Evolutionary conservation across 2,329 filamentous ascomycete genomes (phyloP).

Genomic region (Lasiodiplodia hormozganensis): DNA sequence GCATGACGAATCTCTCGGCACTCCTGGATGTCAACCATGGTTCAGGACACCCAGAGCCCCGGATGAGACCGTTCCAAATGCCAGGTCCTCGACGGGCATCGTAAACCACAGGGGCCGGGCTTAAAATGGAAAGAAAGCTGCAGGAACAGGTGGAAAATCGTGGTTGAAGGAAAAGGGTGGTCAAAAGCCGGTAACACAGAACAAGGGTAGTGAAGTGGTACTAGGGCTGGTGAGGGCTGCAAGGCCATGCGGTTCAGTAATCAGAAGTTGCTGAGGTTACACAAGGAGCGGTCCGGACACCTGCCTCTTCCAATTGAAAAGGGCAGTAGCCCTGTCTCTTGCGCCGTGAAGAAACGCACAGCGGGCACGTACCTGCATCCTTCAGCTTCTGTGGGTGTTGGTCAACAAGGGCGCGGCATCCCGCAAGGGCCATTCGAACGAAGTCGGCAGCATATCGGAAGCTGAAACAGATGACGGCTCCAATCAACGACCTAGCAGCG

Average conservation of each 20-base stretch:
- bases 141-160: conserved; percentile 23
- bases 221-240: conserved; percentile 1
- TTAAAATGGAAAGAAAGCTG: conserved; percentile 16
- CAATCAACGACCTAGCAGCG: not conserved
- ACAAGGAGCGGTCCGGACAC: not conserved
- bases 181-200: not conserved
- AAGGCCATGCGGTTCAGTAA: conserved; percentile 11
- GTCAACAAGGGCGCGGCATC: not conserved
- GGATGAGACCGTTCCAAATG: conserved; percentile 23
- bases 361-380: conserved; percentile 5
- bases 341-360: not conserved
- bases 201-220: conserved; percentile 10
- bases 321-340: not conserved
- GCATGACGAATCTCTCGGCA: conserved; percentile 18
- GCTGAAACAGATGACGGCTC: not conserved
- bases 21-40: conserved; percentile 6
- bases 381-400: not conserved
- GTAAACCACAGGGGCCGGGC: not conserved
- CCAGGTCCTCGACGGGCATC: not conserved
- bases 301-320: conserved; percentile 10
- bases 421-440: not conserved
- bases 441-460: not conserved
- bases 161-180: not conserved
- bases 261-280: not conserved
- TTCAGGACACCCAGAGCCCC: conserved; percentile 12